Evolutionary conservation across 805 yeast genomes (phyloP), one percentile per base, ranked within the genome.

Genomic region (Hanseniaspora jakobsenii): DNA sequence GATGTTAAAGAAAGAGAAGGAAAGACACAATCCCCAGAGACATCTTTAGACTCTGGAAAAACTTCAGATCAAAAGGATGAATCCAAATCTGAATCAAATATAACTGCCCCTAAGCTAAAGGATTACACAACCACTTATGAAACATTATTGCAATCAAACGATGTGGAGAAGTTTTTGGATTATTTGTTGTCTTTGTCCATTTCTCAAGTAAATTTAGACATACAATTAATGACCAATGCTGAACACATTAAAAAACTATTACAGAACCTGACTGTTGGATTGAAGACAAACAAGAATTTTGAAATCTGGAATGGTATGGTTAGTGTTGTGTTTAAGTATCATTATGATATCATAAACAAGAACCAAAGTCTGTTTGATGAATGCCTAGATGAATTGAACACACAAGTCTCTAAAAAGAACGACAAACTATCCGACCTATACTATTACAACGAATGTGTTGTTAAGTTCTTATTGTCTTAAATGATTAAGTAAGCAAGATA

Each of bases 251-350:
- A 70, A 0, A 60, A 66, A 49, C 85, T 89, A 51, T 66, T 86
- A 12, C 61, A 66, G n/a, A 87, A 94, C 0, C 56, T 91, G 51
- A 66, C 72, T 3, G 61, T 59, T 36, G 93, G 89, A 1, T 58
- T 82, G 36, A 52, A 57, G 6, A 49, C 66, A 5, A 81, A 81
- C 47, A 58, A 51, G 13, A 75, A 86, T 60, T 77, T 72, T 57
- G 99, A 91, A 52, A 63, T 89, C 14, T 71, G 78, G 43, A 86
- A 85, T 58, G 94, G 94, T 1, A 73, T 85, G 61, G 75, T 83
- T 70, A 67, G 77, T 16, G 69, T 85, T 67, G 68, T 87, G 44
- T 67, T 85, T 49, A 76, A 74, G 55, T 72, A 72, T 38, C 98
- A 91, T 61, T 87, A 89, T 21, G 97, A 89, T 59, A 76, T 83